Evolutionary conservation across 2,329 filamentous ascomycete species (phyloP), one percentile per base, ranked within the genome.

Genomic region (Eutypella sp.): DNA sequence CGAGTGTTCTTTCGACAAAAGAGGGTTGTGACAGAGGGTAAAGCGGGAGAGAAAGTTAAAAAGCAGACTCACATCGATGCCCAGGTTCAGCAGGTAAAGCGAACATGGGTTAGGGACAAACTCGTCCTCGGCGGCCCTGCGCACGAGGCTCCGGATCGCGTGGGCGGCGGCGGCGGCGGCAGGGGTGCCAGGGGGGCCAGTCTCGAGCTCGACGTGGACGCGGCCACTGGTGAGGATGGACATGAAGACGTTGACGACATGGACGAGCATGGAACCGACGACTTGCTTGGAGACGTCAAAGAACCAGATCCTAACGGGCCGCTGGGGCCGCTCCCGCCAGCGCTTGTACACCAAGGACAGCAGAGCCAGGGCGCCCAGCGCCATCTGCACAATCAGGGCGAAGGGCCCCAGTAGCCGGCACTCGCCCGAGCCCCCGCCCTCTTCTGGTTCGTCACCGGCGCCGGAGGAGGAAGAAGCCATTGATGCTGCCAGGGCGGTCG

Each of bases 281-380:
- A 99, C 89, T 73, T 99, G 93, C 73, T 99, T 99, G 25, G 89
- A 95, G 20, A 84, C 93, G 63, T 99, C 93, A 66, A 97, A 99
- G 66, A 88, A 91, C 92, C 93, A 99, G 54, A 99, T 90, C 76
- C 95, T 95, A 61, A 97, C 63, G 1, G 92, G 92, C 45, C 93
- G 80, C 65, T 96, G 92, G 2, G 93, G 92, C 47, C 88, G 79
- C 69, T 99, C 93, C 54, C 88, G 81, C 82, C 87, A 96, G 56
- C 93, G 80, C 73, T 99, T 99, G 73, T 82, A 95, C 7, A 97
- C 92, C 41, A 99, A 78, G 1, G 90, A 88, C 45, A 92, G 73
- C 43, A 97, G 71, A 8, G 93, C 93, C 46, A 96, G 72, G 16
- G 77, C 81, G 16, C 93, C 93, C 16, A 99, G 80, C 1, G 89